Evolutionary conservation across 352 stramenopile species (phyloP), one percentile per base, ranked within the genome.

Genomic region (Stramenopiles sp.): DNA sequence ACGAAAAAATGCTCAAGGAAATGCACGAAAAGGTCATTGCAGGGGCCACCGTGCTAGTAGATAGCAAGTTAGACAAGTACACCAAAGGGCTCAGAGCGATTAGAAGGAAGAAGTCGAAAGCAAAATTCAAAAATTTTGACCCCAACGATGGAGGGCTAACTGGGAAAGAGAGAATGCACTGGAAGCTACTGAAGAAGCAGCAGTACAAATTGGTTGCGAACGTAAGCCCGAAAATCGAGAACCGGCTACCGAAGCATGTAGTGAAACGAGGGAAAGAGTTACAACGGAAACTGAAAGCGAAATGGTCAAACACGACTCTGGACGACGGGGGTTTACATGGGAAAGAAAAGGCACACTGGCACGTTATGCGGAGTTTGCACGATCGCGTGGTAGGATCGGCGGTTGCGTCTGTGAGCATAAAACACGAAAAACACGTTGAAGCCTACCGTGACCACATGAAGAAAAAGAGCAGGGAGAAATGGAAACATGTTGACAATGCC

Each of bases 51-150:
- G 35, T 35, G 4, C 33, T 71, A 6, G 53, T 71, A 71, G 31
- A 71, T 71, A 2, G 31, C 33, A 71, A 71, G 35, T 71, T 71
- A 71, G 31, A 31, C 33, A 71, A 71, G 35, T 33, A 71, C 12
- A 33, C 35, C 4, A 33, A 71, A 71, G 1, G 35, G 33, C 53
- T 71, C 6, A 71, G 53, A 71, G 6, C 33, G 6, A 6, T 71
- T 2, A 2, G 35, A 6, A 71, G 6, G 12, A 71, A 71, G 35
- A 71, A 71, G 12, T 6, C 2, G 2, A 6, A 71, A 6, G 53
- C 33, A 35, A 71, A 6, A 71, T 71, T 71, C 12, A 71, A 71
- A 71, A 71, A 71, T 33, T 71, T 71, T 6, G 35, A 71, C 35
- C 2, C 53, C 33, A 71, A 71, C 12, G 53, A 71, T 6, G 53